Percentiles rank a stretch among this genome's conserved stretches.
Evolutionary conservation across 2,329 filamentous ascomycete species (phyloP).

Genomic region (Escovopsis sp.): DNA sequence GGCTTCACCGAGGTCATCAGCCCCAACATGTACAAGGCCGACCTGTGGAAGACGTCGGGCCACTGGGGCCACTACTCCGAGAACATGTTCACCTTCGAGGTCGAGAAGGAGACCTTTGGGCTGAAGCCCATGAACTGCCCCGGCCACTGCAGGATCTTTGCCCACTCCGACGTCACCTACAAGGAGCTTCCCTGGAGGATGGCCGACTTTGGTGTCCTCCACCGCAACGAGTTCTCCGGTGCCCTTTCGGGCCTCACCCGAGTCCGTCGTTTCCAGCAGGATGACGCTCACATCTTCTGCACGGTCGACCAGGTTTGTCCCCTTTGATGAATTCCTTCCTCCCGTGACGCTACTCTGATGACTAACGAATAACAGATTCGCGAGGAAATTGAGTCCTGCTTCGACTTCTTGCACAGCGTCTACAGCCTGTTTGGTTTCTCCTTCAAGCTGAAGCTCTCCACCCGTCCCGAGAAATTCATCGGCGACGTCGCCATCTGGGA

Average conservation of each 20-base stretch:
- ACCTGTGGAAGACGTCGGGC: conserved; percentile 86
- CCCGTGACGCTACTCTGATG: too few species aligned
- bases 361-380: conserved; percentile 14
- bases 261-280: conserved; percentile 88
- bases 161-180: conserved; percentile 70
- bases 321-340: too few species aligned
- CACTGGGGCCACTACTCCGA: conserved; percentile 82
- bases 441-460: conserved; percentile 92
- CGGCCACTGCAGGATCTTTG: conserved; percentile 81
- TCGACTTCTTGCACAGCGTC: conserved; percentile 72
- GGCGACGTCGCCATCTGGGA: conserved; percentile 82
- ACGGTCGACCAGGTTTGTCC: conserved; percentile 21
- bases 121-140: conserved; percentile 99
- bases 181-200: conserved; percentile 75
- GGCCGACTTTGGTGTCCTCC: conserved; percentile 89
- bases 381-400: conserved; percentile 54
- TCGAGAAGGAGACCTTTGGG: conserved; percentile 59
- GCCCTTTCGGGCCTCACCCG: conserved; percentile 82
- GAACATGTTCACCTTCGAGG: conserved; percentile 67
- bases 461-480: conserved; percentile 74
- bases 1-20: conserved; percentile 92
- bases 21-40: conserved; percentile 86
- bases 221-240: conserved; percentile 89
- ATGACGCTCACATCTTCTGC: conserved; percentile 95
- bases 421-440: conserved; percentile 48